A percentile compares a stretch with the other conserved stretches of the same genome.
phyloP scores from a whole-genome alignment of 1,139 yeast genomes.

The Hanseniaspora gamundiae region DNA sequence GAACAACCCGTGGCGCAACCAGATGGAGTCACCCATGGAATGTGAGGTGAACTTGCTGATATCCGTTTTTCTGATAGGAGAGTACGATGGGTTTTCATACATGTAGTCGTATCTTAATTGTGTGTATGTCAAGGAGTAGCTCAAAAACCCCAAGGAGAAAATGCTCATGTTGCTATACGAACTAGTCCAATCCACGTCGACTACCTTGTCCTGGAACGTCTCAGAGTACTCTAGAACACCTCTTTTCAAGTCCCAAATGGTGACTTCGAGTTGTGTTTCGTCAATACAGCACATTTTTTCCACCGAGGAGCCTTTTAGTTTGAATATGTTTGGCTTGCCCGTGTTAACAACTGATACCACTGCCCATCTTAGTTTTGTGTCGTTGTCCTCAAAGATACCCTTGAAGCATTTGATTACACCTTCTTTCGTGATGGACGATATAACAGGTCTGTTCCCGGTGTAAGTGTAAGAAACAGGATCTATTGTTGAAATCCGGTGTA shows the following conservation, averaged over 20 bases:
- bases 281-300: slow-evolving; percentile 65
- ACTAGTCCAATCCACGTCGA: slow-evolving; percentile 57
- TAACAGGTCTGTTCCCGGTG: slow-evolving; percentile 31
- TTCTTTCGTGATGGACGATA: slow-evolving; percentile 42
- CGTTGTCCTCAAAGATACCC: slow-evolving; percentile 23
- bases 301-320: slow-evolving; percentile 62
- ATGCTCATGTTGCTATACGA: slow-evolving; percentile 60
- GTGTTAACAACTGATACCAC: slow-evolving; percentile 40
- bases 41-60: slow-evolving; percentile 64
- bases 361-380: slow-evolving; percentile 36
- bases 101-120: slow-evolving; percentile 85
- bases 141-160: slow-evolving; percentile 63
- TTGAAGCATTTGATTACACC: slow-evolving; percentile 50
- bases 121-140: slow-evolving; percentile 55
- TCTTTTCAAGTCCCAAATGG: slow-evolving; percentile 67
- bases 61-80: slow-evolving; percentile 62
- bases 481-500: slow-evolving; percentile 44
- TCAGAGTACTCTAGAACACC: slow-evolving; percentile 56
- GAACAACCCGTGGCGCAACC: slow-evolving; percentile 70
- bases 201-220: slow-evolving; percentile 23
- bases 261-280: slow-evolving; percentile 35
- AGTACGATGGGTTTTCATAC: slow-evolving; percentile 63
- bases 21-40: slow-evolving; percentile 74
- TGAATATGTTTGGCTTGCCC: slow-evolving; percentile 38
- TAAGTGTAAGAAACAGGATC: slow-evolving; percentile 52